Evolutionary conservation across 805 yeast species (phyloP), one percentile per base, ranked within the genome.

Genomic region (Debaryomyces tyrocola): DNA sequence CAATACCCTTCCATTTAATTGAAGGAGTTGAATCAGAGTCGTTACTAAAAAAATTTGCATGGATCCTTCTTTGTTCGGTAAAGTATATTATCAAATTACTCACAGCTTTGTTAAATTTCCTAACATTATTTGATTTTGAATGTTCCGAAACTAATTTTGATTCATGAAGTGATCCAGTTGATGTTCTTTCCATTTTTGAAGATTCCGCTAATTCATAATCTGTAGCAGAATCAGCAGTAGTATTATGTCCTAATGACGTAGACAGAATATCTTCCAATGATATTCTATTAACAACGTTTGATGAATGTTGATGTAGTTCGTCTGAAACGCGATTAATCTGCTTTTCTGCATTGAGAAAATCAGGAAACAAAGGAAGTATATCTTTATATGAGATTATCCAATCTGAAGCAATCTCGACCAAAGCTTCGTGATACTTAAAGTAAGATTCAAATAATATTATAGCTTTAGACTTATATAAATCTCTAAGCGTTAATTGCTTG

Each of bases 41-140:
- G 8, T 14, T 11, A 24, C 56, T 57, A 28, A 73, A 49, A 35
- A 80, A 68, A 39, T 69, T 68, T 10, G 67, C 59, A 37, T 77
- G 67, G 33, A 79, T 74, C 38, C 85, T 58, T 53, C 84, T 62
- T 45, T 79, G 77, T 47, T 80, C 84, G 0, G 84, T 78, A 18
- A 80, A 57, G 51, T 69, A 80, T 1, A 77, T 63, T 4, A 80
- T 71, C 28, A 80, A 57, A 44, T 70, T 66, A 43, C 64, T 69
- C 6, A 65, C 74, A n/a, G 69, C 73, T 29, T 60, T 71, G 41
- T 43, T 51, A 55, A 66, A 71, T 34, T 58, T 59, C 20, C 61
- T 41, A 17, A 68, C 44, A 45, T 54, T 54, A 29, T 52, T 59
- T 1, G 62, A 51, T 43, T 63, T 61, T 24, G 49, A 48, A 34